phyloP scores from a whole-genome alignment of 2,329 filamentous ascomycete species.

The Claviceps quebecensis region DNA sequence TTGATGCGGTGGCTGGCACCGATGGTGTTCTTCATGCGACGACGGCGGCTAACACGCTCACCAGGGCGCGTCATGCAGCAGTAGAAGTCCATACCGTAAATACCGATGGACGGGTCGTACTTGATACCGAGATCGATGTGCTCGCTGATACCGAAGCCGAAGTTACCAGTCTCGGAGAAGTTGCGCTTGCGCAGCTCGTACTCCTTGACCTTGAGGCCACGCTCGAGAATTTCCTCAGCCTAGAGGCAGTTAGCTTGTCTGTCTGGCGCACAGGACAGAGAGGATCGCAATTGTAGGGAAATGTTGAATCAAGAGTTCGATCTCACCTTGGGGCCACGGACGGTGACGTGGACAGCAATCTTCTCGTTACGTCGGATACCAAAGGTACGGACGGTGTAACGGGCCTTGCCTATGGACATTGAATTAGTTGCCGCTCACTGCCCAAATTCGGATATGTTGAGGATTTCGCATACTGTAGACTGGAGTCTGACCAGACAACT shows the following conservation, averaged over 20 bases:
- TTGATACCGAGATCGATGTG: conserved; percentile 99
- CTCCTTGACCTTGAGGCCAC: conserved; percentile 99
- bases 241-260: conserved; percentile 18
- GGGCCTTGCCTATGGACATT: conserved; percentile 68
- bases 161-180: conserved; percentile 99
- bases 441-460: neutral
- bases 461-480: conserved; percentile 69
- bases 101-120: conserved; percentile 96
- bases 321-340: conserved; percentile 72
- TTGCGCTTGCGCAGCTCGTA: conserved; percentile 99
- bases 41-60: conserved; percentile 92
- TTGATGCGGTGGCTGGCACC: conserved; percentile 86
- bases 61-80: conserved; percentile 99
- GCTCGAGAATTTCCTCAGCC: conserved; percentile 99
- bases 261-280: neutral
- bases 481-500: conserved; percentile 97
- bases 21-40: conserved; percentile 75
- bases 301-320: neutral
- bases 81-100: conserved; percentile 99
- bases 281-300: too few relatives aligned
- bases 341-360: conserved; percentile 98
- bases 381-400: conserved; percentile 99
- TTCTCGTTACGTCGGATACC: conserved; percentile 99
- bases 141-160: conserved; percentile 99
- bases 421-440: conserved; percentile 8